Evolutionary conservation across 2,329 filamentous ascomycete species (phyloP), one percentile per base, ranked within the genome.

Genomic region (Truncatella angustata): DNA sequence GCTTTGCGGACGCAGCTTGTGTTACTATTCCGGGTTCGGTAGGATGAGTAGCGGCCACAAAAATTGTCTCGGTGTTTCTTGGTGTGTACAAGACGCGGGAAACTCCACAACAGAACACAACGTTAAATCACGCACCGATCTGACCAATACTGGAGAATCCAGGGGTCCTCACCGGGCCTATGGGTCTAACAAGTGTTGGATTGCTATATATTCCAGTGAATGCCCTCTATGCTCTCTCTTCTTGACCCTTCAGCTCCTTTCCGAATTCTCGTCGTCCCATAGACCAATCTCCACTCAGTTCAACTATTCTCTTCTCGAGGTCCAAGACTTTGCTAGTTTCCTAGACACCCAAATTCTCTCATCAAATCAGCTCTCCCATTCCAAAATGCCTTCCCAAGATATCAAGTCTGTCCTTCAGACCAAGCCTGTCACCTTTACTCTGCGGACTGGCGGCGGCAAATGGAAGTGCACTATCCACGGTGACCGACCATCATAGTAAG

Each of bases 401-500:
- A 59, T 67, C 53, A 58, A 63, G 51, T 46, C 62, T 11, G 55
- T 62, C 56, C 47, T 67, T 36, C 51, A 63, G 47, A 56, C 23
- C 57, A 66, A 62, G 61, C 62, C 64, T 35, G 49, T 67, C 52
- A 54, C 52, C 43, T 67, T 67, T 60, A 65, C 56, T 45, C 56
- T 67, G 55, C 65, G 65, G 60, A 66, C 64, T n/a, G 55, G 48
- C 30, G 56, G 54, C 23, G 65, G 65, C 53, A 53, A 55, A 42
- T 67, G 65, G 65, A 58, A 66, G 56, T 66, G 63, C 55, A 61
- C 63, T 46, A 40, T 67, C 30, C 64, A 67, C 58, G 56, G 55
- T 52, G 62, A 62, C 62, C 60, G 65, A 58, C 62, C 61, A 56
- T 46, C 62, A 59, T 66, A 63, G 65, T 67, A 55, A 61, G 65